Evolutionary conservation across 352 stramenopile genomes (phyloP), one percentile per base, ranked within the genome.

Genomic region (Globisporangium heterothallicum): DNA sequence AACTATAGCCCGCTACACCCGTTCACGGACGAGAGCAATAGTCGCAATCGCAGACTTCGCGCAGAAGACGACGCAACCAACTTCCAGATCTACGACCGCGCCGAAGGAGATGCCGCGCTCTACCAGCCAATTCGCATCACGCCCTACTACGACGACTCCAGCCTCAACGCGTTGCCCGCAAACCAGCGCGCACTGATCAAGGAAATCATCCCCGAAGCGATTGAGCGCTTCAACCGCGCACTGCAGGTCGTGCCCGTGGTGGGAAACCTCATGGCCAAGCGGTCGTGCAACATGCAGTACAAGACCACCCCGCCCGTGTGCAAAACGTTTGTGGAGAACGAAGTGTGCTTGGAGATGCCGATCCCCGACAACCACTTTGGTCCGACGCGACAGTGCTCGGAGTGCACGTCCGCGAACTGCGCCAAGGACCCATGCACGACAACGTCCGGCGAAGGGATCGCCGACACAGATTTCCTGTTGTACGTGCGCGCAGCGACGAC

Each of bases 301-400:
- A 22, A 66, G 19, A 88, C 74, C 1, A 79, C 66, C 2, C 79
- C 79, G 34, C 52, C 56, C 0, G 67, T 81, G 29, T 93, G 80
- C 60, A 68, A 84, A 42, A 78, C 50, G 0, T 65, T 90, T 16
- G 45, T 83, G 1, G 21, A 58, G 14, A 64, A 73, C 46, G 74
- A 90, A 47, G 65, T 44, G 29, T 93, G 83, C 34, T 63, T 86
- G 0, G 83, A 93, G 44, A 90, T 90, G 76, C 61, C 61, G 4
- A 92, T 92, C 46, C 80, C 80, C 10, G 32, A 43, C 8, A 51
- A 61, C 0, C 80, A 91, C 49, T 93, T 92, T 42, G 77, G 70
- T 10, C 55, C 72, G 0, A 84, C 71, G 0, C 50, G 53, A 0
- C 53, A 52, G 1, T 93, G 83, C 52, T 56, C 34, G 7, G 72